Base-by-base conservation (phyloP, 2,329 filamentous ascomycete genomes). In the Nemania sp. region DNA sequence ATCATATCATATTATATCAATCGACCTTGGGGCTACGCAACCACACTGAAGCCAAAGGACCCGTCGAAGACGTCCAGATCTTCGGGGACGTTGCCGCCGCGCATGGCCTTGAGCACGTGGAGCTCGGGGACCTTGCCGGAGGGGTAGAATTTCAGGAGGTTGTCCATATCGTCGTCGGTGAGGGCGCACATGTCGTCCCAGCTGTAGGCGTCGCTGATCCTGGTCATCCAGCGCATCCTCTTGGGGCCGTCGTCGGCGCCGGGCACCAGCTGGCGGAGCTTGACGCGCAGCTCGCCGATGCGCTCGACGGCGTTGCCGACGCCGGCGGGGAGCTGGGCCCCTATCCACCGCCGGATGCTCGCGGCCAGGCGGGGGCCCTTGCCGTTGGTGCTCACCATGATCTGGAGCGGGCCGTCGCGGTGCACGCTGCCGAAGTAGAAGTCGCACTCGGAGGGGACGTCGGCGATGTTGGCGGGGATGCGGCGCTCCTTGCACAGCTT, bases 331-430 rank as follows among this genome's bases (percentile, higher is more conserved):
- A 99, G 78, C 50, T 81, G 82, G 18, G 80, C 83, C 17, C 92
- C 93, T 66, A 99, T 97, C 72, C 90, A 87, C 72, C 89, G 85
- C 55, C 94, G 82, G 52, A 99, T 90, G 49, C 93, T 88, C 67
- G 91, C 94, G 10, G 95, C 95, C 65, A 99, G 79, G 73, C 94
- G 88, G 0, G 95, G 95, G 0, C 95, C 95, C 74, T 97, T 97
- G 54, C 95, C 95, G 74, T 98, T 99, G 37, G 95, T 99, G 79
- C 91, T 96, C 69, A 99, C 94, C 95, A 99, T 99, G 71, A 99
- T 89, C 80, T 99, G 95, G 62, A 99, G 78, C 5, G 95, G 95
- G 0, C 95, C 95, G 74, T 99, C 95, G 52, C 95, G 89, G 77
- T 99, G 91, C 40, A 97, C 89, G 73, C 90, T 95, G 64, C 95